Evolutionary conservation across 164 flowering plant genomes (phyloP), one percentile per base, ranked within the genome.

Genomic region (Kalanchoe fedtschenkoi): DNA sequence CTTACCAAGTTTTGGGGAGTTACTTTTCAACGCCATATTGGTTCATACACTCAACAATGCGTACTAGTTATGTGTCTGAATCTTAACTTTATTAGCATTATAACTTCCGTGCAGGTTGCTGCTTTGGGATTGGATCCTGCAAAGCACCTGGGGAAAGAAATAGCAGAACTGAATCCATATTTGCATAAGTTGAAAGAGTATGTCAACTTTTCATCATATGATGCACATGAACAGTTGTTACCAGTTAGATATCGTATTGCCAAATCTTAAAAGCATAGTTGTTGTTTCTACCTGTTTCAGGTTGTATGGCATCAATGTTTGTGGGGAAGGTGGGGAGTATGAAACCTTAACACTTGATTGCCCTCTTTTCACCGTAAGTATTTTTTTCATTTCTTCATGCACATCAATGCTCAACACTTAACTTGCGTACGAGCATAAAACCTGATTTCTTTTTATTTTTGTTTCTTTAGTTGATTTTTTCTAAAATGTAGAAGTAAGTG

Each of bases 291-390:
- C 46, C 34, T 43, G 30, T 67, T 75, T 66, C 82, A 92, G 98
- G 72, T 63, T 80, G 66, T 93, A 90, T 76, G 96, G 96, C 43
- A 78, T 83, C 38, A 90, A 93, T 81, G 88, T 93, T 9, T 93
- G 98, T 75, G 98, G 98, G 60, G 98, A 93, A 79, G 98, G 98
- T 58, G 98, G 98, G 57, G 98, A 93, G 71, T 93, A 93, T 78
- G 98, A 93, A 76, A 84, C 97, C 30, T 69, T 93, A 65, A 90
- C 97, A 29, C 91, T 93, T 60, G 97, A 93, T 72, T 93, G 96
- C 68, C 96, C 97, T 34, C 90, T 93, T 41, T 93, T 93, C 68
- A 69, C 46, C 24, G 98, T 88, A 76, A 75, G 84, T 73, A 14
- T 17, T 4, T 44, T 67, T 24, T 24, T 9, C 16, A 21, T 13